phyloP scores from a whole-genome alignment of 164 flowering plant genomes.

The Brasenia schreberi region DNA sequence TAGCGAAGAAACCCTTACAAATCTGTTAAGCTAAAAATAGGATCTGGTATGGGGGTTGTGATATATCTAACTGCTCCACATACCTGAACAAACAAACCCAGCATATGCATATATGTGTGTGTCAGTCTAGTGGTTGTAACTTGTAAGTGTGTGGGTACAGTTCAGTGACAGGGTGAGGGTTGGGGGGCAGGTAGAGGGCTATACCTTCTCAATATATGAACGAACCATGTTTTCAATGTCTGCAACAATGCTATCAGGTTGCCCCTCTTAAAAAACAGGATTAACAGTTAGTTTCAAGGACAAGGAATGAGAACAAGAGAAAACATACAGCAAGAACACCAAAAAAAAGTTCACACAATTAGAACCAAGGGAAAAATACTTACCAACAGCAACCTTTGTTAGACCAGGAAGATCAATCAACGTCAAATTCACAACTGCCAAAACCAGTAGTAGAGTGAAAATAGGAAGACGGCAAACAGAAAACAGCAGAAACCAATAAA shows the following conservation, averaged over 20 bases:
- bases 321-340: background rate
- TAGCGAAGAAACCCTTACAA: too few relatives aligned
- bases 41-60: too few relatives aligned
- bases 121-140: too few relatives aligned
- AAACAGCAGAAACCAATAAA: background rate
- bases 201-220: slow-evolving; percentile 74
- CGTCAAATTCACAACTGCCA: slow-evolving; percentile 92
- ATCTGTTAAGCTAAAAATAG: too few relatives aligned
- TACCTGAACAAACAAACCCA: too few relatives aligned
- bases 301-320: background rate
- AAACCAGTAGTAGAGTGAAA: background rate
- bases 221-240: slow-evolving; percentile 90
- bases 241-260: slow-evolving; percentile 60
- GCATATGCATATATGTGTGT: too few relatives aligned
- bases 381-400: slow-evolving; percentile 98
- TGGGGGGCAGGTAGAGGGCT: background rate
- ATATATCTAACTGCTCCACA: too few relatives aligned
- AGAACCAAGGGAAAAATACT: slow-evolving; percentile 13
- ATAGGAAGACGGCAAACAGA: slow-evolving; percentile 1
- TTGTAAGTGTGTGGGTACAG: background rate
- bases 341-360: background rate
- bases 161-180: background rate
- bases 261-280: slow-evolving; percentile 39
- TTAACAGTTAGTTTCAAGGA: slow-evolving; percentile 1
- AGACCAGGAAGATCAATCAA: slow-evolving; percentile 98